These are phyloP conservation scores for Huiozyma sinensis DNA, from an alignment of 805 yeast genomes.

Conservation along the genomic window DNA sequence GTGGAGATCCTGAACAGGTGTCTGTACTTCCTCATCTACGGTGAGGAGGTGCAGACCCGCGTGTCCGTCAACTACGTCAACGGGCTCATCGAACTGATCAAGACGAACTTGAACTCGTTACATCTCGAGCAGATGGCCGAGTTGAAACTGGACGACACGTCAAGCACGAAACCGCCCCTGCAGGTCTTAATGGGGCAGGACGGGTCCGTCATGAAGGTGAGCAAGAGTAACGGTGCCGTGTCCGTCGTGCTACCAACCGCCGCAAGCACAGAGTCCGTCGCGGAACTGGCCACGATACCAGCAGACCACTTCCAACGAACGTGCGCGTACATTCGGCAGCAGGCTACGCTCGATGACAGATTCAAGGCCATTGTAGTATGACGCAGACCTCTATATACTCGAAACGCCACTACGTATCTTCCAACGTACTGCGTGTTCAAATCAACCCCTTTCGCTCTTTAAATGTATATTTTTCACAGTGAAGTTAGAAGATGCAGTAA, in stretches of 20 bases:
- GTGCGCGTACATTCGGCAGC: constrained; percentile 55
- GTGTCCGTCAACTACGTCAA: constrained; percentile 69
- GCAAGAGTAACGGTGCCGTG: constrained; percentile 8
- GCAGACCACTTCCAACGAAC: constrained; percentile 58
- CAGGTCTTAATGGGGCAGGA: constrained; percentile 18
- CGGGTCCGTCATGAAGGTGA: constrained; percentile 19
- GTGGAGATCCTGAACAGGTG: constrained; percentile 84
- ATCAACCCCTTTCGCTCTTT: no score
- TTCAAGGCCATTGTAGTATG: constrained; percentile 41
- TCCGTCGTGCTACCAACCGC: constrained; percentile 18
- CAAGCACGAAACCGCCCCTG: background rate
- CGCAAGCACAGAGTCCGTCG: constrained; percentile 23
- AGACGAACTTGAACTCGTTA: constrained; percentile 39
- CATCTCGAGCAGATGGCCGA: constrained; percentile 29
- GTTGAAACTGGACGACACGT: constrained; percentile 6
- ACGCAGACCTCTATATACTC: background rate
- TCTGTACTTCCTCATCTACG: constrained; percentile 60
- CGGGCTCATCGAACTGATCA: constrained; percentile 76
- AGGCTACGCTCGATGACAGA: constrained; percentile 58
- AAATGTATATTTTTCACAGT: no score
- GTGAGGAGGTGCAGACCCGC: constrained; percentile 15
- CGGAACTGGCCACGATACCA: constrained; percentile 21
- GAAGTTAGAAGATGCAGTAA: no score
- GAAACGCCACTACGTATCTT: no score
- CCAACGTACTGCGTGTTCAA: no score